A percentile compares a stretch with the other conserved stretches of the same genome.
These are phyloP conservation scores for Yamadazyma atmosphaerica DNA, from an alignment of 1,139 yeast species.

Conservation along the genomic window DNA sequence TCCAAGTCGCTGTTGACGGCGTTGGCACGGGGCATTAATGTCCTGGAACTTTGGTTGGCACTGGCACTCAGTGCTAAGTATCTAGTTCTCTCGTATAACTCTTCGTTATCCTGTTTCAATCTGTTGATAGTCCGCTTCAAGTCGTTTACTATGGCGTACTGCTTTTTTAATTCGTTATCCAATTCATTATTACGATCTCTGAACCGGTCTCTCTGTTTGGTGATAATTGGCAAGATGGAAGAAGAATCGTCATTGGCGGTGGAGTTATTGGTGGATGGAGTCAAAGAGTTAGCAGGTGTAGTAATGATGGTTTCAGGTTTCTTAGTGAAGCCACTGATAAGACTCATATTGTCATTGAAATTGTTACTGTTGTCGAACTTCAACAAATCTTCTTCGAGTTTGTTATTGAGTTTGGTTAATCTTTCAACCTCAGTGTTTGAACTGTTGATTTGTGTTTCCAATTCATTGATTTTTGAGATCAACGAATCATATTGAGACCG, in stretches of 20 bases:
- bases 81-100: constrained; percentile 78
- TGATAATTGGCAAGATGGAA: constrained; percentile 79
- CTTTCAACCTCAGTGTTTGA: constrained; percentile 36
- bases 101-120: constrained; percentile 72
- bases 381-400: constrained; percentile 71
- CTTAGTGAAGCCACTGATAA: constrained; percentile 60
- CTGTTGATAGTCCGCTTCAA: constrained; percentile 63
- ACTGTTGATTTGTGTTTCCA: constrained; percentile 40
- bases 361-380: constrained; percentile 45
- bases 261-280: constrained; percentile 4
- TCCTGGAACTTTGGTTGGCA: constrained; percentile 17
- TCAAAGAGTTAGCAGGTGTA: constrained; percentile 5
- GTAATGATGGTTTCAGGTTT: constrained; percentile 27
- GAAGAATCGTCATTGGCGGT: constrained; percentile 30
- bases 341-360: constrained; percentile 66
- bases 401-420: constrained; percentile 48
- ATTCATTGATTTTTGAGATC: constrained; percentile 31
- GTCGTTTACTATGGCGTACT: constrained; percentile 53
- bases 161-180: constrained; percentile 75
- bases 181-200: constrained; percentile 76
- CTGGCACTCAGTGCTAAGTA: constrained; percentile 59
- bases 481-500: constrained; percentile 53
- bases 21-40: constrained; percentile 34
- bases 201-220: constrained; percentile 93
- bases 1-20: constrained; percentile 52